Evolutionary conservation across 2,329 filamentous ascomycete species (phyloP).

Genomic region (Septoria petroselini): DNA sequence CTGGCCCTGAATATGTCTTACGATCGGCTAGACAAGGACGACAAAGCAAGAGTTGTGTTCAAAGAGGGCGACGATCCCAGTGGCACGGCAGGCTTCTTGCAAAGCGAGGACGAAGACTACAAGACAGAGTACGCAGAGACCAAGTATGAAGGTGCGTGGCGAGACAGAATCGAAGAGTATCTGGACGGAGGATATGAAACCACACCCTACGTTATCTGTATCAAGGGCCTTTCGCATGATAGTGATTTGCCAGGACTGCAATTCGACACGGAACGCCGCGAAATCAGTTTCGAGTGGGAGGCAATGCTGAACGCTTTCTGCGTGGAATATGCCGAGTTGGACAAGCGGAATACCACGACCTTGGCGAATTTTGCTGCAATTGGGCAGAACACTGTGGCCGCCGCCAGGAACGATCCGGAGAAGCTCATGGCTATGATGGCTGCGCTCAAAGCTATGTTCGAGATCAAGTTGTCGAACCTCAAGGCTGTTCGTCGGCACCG

Average conservation of each 20-base stretch:
- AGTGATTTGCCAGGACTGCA: not conserved
- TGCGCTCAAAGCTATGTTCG: not conserved
- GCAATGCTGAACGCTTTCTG: conserved; percentile 2
- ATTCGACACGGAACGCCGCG: not conserved
- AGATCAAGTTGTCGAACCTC: not conserved
- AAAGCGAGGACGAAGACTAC: not conserved
- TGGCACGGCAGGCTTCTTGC: not conserved
- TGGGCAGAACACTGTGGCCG: not conserved
- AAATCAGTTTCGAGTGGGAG: conserved; percentile 5
- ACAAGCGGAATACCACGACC: not conserved
- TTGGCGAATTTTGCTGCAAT: not conserved
- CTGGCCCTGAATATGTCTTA: not conserved
- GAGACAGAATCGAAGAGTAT: not conserved
- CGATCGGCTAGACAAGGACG: conserved; percentile 1
- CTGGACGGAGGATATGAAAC: not conserved
- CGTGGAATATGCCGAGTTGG: not conserved
- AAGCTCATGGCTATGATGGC: not conserved
- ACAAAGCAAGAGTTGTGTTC: not conserved
- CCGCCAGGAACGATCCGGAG: not conserved
- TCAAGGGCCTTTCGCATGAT: not conserved
- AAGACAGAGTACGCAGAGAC: not conserved
- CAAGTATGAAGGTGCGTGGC: not conserved
- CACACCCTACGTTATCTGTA: not conserved
- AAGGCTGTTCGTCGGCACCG: not conserved
- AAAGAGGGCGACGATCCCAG: not conserved